Evolutionary conservation across 208 protist species (phyloP).

Genomic region (Trypanosoma mega): DNA sequence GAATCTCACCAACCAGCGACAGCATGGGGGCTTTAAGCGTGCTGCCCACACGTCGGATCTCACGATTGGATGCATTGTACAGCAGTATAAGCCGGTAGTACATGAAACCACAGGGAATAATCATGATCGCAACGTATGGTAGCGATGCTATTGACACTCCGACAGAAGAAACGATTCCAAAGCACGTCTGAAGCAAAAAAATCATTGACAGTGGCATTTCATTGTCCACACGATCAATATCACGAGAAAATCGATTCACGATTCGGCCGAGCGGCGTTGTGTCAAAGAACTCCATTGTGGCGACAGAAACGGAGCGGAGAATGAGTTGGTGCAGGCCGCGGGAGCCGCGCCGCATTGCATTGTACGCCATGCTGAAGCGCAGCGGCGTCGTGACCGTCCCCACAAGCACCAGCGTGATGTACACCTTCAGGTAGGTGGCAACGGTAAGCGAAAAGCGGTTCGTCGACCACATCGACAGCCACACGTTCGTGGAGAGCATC

Average conservation of each 20-base stretch:
- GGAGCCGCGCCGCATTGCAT: slow-evolving; percentile 22
- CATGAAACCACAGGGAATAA: slow-evolving; percentile 62
- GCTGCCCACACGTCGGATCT: slow-evolving; percentile 83
- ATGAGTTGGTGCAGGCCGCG: slow-evolving; percentile 31
- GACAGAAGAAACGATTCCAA: slow-evolving; percentile 54
- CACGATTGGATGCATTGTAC: slow-evolving; percentile 64
- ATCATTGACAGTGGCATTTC: slow-evolving; percentile 45
- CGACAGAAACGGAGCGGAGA: slow-evolving; percentile 33
- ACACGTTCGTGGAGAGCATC: slow-evolving; percentile 23
- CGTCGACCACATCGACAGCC: slow-evolving; percentile 50
- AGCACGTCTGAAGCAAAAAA: slow-evolving; percentile 53
- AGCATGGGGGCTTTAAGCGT: slow-evolving; percentile 85
- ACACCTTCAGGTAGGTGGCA: slow-evolving; percentile 27
- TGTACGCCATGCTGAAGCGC: slow-evolving; percentile 20
- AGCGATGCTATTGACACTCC: slow-evolving; percentile 34
- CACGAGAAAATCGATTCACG: slow-evolving; percentile 60
- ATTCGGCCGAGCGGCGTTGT: slow-evolving; percentile 80
- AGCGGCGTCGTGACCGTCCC: slow-evolving; percentile 27
- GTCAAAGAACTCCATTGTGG: slow-evolving; percentile 88
- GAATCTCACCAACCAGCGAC: slow-evolving; percentile 79
- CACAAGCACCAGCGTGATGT: slow-evolving; percentile 21
- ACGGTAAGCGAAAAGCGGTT: slow-evolving; percentile 11
- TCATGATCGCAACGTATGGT: slow-evolving; percentile 35
- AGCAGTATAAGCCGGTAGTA: slow-evolving; percentile 65
- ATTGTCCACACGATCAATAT: slow-evolving; percentile 47